Conservation (phyloP, 2,329 filamentous ascomycete genomes). For the Aspergillus brunneoviolaceus region DNA sequence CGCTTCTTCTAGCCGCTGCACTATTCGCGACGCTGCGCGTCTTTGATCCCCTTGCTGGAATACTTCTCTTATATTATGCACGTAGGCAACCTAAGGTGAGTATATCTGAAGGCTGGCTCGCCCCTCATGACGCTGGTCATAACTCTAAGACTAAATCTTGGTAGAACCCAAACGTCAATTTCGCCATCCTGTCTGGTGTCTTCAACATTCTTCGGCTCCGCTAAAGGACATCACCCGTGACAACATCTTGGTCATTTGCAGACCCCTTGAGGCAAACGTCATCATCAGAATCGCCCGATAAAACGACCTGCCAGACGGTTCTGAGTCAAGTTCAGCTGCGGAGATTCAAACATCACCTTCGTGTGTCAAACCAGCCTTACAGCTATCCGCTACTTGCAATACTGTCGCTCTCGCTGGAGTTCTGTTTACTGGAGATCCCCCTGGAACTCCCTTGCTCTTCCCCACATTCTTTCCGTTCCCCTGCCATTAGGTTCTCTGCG, state of each 20-base stretch:
- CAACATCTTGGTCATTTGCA: constrained; percentile 7
- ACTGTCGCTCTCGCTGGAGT: neutral
- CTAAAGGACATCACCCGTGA: constrained; percentile 7
- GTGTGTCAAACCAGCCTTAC: neutral
- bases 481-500: constrained; percentile 19
- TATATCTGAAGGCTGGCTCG: constrained; percentile 14
- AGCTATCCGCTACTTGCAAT: neutral
- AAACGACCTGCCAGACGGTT: neutral
- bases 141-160: constrained; percentile 1
- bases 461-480: constrained; percentile 26
- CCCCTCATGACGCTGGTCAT: constrained; percentile 9
- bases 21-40: constrained; percentile 17
- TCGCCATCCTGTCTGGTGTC: neutral
- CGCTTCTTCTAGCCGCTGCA: constrained; percentile 1
- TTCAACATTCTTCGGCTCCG: constrained; percentile 7
- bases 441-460: constrained; percentile 1
- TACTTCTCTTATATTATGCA: constrained; percentile 16
- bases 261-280: constrained; percentile 3
- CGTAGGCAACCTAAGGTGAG: constrained; percentile 17
- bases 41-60: constrained; percentile 13
- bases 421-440: constrained; percentile 3
- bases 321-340: neutral
- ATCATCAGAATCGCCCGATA: neutral
- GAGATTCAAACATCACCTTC: neutral
- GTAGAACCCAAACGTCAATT: constrained; percentile 9